phyloP scores from a whole-genome alignment of 495 filamentous ascomycete genomes.

The Neurospora sp. region DNA sequence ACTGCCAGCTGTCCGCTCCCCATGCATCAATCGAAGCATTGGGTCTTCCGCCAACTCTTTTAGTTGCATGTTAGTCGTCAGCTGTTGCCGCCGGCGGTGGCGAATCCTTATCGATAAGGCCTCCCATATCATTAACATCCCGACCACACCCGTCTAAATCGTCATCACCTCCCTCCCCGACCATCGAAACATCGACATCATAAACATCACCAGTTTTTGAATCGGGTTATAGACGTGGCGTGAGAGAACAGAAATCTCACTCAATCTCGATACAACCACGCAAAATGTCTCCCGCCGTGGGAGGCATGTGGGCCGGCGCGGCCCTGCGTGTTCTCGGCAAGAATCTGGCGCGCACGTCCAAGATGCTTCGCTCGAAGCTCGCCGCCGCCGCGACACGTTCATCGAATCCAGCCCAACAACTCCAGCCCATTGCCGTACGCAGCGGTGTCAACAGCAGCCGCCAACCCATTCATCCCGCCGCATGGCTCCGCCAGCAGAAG shows the following conservation, averaged over 20 bases:
- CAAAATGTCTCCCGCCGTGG: constrained; percentile 51
- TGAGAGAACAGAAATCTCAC: not conserved
- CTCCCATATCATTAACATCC: constrained; percentile 1
- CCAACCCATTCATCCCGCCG: constrained; percentile 64
- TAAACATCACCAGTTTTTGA: not conserved
- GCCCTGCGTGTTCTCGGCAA: constrained; percentile 58
- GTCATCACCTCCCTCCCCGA: not conserved
- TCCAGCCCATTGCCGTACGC: constrained; percentile 41
- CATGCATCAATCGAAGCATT: not conserved
- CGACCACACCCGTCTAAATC: constrained; percentile 9
- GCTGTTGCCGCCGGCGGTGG: constrained; percentile 2
- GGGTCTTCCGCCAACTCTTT: not conserved
- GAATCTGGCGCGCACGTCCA: constrained; percentile 53
- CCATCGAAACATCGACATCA: not conserved
- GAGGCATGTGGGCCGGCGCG: constrained; percentile 62
- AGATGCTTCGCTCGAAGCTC: constrained; percentile 52
- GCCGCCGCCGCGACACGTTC: constrained; percentile 39
- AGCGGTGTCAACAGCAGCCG: constrained; percentile 32
- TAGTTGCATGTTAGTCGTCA: not conserved
- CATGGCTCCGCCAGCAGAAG: constrained; percentile 62
- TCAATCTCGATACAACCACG: constrained; percentile 1
- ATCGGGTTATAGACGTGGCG: not conserved
- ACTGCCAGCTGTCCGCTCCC: not conserved
- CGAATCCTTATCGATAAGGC: constrained; percentile 19
- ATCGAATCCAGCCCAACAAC: constrained; percentile 24